Conservation (phyloP, 2,329 filamentous ascomycete species). For the Ophiostoma piceae region DNA sequence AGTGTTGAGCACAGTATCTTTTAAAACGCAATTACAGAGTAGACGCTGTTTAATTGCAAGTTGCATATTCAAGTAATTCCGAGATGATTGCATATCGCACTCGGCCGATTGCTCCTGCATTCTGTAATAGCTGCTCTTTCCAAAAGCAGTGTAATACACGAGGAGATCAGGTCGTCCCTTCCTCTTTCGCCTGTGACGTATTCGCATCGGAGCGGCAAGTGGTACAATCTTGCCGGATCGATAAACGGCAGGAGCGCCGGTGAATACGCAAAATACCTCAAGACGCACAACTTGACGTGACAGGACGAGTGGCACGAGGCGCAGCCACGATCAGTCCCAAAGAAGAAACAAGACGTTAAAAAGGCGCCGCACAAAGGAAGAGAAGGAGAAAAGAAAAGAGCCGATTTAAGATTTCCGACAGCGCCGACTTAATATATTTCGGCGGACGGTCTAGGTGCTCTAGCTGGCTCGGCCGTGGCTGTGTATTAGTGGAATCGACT, state of each 20-base stretch:
- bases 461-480: conserved; percentile 14
- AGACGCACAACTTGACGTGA: conserved; percentile 2
- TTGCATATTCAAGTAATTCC: too few species aligned
- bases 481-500: conserved; percentile 11
- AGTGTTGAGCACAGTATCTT: not conserved
- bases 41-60: not conserved
- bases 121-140: too few species aligned
- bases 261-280: not conserved
- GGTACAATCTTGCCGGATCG: not conserved
- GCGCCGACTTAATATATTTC: not conserved
- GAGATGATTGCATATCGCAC: not conserved
- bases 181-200: not conserved
- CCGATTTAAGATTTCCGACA: not conserved
- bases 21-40: not conserved
- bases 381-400: too few species aligned
- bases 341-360: conserved; percentile 14
- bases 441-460: not conserved
- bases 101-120: not conserved
- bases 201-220: not conserved
- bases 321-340: conserved; percentile 14
- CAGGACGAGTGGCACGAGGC: not conserved
- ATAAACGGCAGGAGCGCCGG: not conserved
- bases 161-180: not conserved
- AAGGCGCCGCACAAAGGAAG: conserved; percentile 16
- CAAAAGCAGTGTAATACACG: too few species aligned